These are phyloP conservation scores for Acacia concinna DNA, from an alignment of 331 rosid genomes.

Conservation along the genomic window DNA sequence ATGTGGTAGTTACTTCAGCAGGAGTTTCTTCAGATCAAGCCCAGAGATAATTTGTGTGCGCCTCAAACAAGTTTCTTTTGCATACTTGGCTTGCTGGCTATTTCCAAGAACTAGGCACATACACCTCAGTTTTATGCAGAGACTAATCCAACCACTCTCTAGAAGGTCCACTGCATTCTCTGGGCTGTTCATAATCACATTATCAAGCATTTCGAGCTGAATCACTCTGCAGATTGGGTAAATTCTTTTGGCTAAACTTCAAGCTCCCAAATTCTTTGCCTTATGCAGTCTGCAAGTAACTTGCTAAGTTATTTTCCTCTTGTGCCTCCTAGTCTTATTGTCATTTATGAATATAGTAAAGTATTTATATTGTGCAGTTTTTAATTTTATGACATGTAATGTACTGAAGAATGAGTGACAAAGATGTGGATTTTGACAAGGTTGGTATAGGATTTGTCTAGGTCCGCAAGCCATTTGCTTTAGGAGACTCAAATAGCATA, in stretches of 20 bases:
- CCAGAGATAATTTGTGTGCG: conserved; percentile 63
- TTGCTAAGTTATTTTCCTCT: not conserved
- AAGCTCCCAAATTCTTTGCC: conserved; percentile 24
- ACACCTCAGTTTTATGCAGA: conserved; percentile 37
- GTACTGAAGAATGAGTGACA: conserved; percentile 42
- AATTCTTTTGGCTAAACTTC: conserved; percentile 27
- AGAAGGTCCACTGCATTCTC: not conserved
- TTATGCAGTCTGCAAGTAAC: conserved; percentile 18
- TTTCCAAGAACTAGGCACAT: conserved; percentile 32
- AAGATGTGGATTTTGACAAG: conserved; percentile 41
- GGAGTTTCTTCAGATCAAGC: conserved; percentile 80
- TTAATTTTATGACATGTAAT: conserved; percentile 38
- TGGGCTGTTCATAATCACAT: conserved; percentile 16
- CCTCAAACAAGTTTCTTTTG: conserved; percentile 65
- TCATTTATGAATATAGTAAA: not conserved
- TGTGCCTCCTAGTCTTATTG: not conserved
- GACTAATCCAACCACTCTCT: conserved; percentile 21
- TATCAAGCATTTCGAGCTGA: conserved; percentile 18
- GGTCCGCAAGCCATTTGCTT: conserved; percentile 2
- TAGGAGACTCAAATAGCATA: not conserved
- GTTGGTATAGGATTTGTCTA: conserved; percentile 26
- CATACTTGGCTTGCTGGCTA: conserved; percentile 65
- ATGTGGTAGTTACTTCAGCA: conserved; percentile 61
- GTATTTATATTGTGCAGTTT: conserved; percentile 38
- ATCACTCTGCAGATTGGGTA: conserved; percentile 21